phyloP scores from a whole-genome alignment of 177 flowering plant species.

The Telopea speciosissima region DNA sequence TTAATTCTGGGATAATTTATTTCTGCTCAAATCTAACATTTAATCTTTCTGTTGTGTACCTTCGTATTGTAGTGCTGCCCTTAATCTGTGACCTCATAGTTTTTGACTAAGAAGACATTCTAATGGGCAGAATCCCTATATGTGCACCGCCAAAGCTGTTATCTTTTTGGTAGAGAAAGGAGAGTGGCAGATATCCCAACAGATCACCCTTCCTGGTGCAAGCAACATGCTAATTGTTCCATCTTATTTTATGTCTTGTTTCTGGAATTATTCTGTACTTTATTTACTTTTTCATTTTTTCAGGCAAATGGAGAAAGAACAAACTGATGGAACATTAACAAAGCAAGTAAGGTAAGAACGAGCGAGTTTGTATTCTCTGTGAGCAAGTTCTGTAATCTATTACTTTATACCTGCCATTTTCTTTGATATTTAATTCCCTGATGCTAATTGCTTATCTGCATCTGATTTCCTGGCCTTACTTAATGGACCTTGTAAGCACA shows the following conservation, averaged over 20 bases:
- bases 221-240: conserved; percentile 63
- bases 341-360: conserved; percentile 58
- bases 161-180: conserved; percentile 96
- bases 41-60: no score
- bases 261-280: neutral
- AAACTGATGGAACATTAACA: conserved; percentile 64
- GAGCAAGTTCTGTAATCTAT: neutral
- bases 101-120: conserved; percentile 10
- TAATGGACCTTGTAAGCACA: conserved; percentile 99
- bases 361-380: neutral
- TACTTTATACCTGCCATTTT: neutral
- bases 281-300: conserved; percentile 8
- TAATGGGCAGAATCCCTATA: conserved; percentile 78
- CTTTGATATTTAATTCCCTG: neutral
- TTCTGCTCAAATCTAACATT: no score
- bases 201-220: conserved; percentile 98
- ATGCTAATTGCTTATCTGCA: conserved; percentile 12
- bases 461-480: conserved; percentile 53
- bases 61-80: no score
- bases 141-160: conserved; percentile 92
- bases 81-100: neutral
- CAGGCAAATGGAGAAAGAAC: conserved; percentile 88
- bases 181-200: conserved; percentile 95
- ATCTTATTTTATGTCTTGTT: conserved; percentile 10
- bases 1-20: no score